Conservation (phyloP, 2,329 filamentous ascomycete genomes). For the Botrytis aclada region DNA sequence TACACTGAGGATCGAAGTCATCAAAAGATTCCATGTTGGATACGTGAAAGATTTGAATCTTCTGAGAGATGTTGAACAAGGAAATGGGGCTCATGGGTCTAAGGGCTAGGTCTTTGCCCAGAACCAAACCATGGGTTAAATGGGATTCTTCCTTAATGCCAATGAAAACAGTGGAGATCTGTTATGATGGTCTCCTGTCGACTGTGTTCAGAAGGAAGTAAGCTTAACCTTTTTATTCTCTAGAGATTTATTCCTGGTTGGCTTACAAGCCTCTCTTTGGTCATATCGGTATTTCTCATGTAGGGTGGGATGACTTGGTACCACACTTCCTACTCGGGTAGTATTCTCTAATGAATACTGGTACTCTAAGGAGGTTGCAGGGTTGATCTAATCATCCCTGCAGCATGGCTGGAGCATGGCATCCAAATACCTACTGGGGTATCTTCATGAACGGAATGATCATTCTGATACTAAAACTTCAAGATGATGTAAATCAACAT, state of each 20-base stretch:
- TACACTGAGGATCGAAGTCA: background rate
- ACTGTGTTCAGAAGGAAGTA: background rate
- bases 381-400: background rate
- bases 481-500: background rate
- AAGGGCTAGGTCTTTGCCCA: background rate
- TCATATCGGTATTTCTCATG: background rate
- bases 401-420: background rate
- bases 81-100: background rate
- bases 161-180: constrained; percentile 10
- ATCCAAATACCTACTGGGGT: background rate
- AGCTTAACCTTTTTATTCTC: background rate
- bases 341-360: background rate
- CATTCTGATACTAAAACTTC: background rate
- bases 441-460: background rate
- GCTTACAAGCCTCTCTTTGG: background rate
- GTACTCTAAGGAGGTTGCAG: background rate
- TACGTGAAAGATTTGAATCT: constrained; percentile 11
- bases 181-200: background rate
- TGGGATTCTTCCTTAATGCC: background rate
- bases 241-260: background rate
- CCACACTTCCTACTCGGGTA: background rate
- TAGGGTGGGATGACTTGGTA: background rate
- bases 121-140: background rate
- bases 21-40: constrained; percentile 1
- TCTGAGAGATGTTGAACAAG: background rate